These are phyloP conservation scores for Coemansia sp. DNA, from an alignment of 192 early-diverging fungal species.

Conservation along the genomic window DNA sequence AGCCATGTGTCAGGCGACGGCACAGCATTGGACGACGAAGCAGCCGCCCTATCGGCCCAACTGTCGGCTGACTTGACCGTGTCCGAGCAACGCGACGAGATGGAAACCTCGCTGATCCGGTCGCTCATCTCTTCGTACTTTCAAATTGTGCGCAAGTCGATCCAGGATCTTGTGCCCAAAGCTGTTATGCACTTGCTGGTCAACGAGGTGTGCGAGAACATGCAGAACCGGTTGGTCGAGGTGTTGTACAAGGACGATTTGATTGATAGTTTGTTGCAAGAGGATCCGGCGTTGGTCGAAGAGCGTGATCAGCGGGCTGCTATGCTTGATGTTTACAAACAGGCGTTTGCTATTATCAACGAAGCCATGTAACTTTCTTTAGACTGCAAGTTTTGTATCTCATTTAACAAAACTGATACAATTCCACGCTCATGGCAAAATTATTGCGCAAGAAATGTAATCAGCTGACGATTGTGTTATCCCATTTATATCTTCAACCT, in stretches of 20 bases:
- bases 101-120: conserved; percentile 78
- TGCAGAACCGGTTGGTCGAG: conserved; percentile 76
- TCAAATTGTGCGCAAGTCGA: conserved; percentile 74
- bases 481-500: too few species aligned
- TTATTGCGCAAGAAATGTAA: too few species aligned
- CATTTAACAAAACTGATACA: neutral
- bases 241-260: conserved; percentile 71
- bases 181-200: conserved; percentile 81
- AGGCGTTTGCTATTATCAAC: conserved; percentile 66
- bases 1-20: conserved; percentile 38
- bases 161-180: conserved; percentile 80
- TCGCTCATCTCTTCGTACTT: conserved; percentile 80
- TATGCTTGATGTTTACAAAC: conserved; percentile 76
- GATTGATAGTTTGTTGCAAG: conserved; percentile 69
- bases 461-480: too few species aligned
- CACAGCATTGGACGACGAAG: conserved; percentile 44
- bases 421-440: neutral
- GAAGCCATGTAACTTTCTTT: conserved; percentile 41
- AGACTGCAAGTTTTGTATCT: neutral
- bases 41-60: conserved; percentile 45
- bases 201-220: conserved; percentile 68
- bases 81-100: conserved; percentile 65
- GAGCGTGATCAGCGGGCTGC: conserved; percentile 75
- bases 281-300: conserved; percentile 69
- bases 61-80: conserved; percentile 46